Percentiles rank a stretch among this genome's conserved stretches.
These are phyloP conservation scores for Aspergillus luchuensis DNA, from an alignment of 2,329 filamentous ascomycete species.

Conservation along the genomic window DNA sequence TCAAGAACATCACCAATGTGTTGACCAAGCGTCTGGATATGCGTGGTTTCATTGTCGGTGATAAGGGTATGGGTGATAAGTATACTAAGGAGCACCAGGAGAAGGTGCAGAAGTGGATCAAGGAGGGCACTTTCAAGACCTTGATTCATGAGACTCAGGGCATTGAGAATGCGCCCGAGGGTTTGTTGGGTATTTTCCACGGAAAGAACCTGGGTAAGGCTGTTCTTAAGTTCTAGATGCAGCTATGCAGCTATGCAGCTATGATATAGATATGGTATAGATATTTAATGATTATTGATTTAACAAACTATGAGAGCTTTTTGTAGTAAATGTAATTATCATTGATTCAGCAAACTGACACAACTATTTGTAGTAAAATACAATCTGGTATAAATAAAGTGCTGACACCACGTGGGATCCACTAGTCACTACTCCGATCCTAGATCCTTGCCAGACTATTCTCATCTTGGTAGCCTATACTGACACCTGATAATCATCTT, in stretches of 20 bases:
- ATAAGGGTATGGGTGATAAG: conserved; percentile 65
- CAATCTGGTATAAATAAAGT: no score
- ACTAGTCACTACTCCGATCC: no score
- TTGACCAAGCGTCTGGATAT: conserved; percentile 68
- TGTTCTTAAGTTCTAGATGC: conserved; percentile 65
- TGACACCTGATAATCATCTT: background rate
- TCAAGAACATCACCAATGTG: conserved; percentile 66
- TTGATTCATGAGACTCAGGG: conserved; percentile 70
- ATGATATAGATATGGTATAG: conserved; percentile 21
- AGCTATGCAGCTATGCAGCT: no score
- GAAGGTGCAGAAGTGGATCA: conserved; percentile 74
- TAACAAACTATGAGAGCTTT: background rate
- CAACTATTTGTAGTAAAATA: no score
- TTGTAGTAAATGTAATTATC: background rate
- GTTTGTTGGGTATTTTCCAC: conserved; percentile 71
- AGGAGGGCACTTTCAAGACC: conserved; percentile 72
- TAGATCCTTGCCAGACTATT: background rate
- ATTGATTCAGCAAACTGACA: background rate
- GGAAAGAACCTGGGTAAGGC: conserved; percentile 89
- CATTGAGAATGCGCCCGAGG: conserved; percentile 75
- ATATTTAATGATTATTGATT: background rate
- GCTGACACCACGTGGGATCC: no score
- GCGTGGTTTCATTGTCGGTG: conserved; percentile 73
- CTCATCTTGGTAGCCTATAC: no score
- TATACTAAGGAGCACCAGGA: conserved; percentile 73